Base-by-base conservation (phyloP, 1,284 basidiomycete species). In the Ceratobasidium theobromae region DNA sequence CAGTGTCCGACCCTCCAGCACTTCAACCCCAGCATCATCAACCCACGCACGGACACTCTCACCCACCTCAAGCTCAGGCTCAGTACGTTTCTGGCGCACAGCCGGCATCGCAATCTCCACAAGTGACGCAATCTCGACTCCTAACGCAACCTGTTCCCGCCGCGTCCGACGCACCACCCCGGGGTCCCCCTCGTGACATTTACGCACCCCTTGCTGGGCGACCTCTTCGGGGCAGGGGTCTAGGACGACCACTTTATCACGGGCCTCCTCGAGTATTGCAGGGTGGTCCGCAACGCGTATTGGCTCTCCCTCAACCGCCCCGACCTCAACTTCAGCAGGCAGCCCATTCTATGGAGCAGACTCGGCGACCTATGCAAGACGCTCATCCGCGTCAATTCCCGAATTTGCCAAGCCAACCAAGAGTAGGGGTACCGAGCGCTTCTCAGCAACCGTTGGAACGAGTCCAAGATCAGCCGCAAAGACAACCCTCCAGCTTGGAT, bases 201-300 rank as follows among this genome's bases (percentile, higher is more conserved):
- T 65, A 65, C 28, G 60, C 60, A 8, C 60, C 60, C 8, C 60
- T 65, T 43, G 60, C 60, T 30, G 60, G 60, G 5, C 60, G 60
- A 1, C 12, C 60, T 23, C 38, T 52, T 25, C 49, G 60, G 21
- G 60, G 60, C 5, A 30, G 60, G 23, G 60, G 60, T 18, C 11
- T 53, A 16, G 60, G 60, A 23, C 33, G 60, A 11, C 49, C 46
- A 18, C 57, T 53, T 33, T 25, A 53, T 14, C 41, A 30, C 46
- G 60, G 60, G 1, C 49, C 49, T 41, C 60, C 51, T 14, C 60
- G 60, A 8, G 60, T 65, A 5, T 33, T 65, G 25, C 60, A 65
- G 25, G 60, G 60, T 6, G 60, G 60, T 8, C 60, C 60, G 6
- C 40, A 49, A 40, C 49, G 60, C 12, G 30, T 65, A 6, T 23